Base-by-base conservation (phyloP, 2,329 filamentous ascomycete genomes). In the Paraphaeosphaeria minitans region DNA sequence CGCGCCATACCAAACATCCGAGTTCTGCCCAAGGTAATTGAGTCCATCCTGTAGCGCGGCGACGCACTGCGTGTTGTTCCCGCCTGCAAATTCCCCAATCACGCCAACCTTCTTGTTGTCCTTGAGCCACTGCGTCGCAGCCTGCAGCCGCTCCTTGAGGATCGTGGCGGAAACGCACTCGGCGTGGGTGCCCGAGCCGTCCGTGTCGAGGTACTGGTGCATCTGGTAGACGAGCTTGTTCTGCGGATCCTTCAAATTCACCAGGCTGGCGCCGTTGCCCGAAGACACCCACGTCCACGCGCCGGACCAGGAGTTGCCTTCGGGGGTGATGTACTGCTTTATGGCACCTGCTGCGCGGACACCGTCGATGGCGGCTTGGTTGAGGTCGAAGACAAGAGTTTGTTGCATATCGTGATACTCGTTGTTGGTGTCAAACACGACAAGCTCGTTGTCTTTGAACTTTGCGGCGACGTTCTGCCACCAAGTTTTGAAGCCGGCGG, bases 181-280 rank as follows among this genome's bases (percentile, higher is more conserved):
- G 2, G 73, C 75, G 2, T 75, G 76, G 0, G 83, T 85, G 9
- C 84, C 84, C 1, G 80, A 83, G 54, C 82, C 81, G 59, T 86
- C 84, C 0, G 73, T 76, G 73, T 87, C 84, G 39, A 87, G 84
- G 66, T 87, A 87, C 74, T 87, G 84, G 69, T 87, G 84, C 84
- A 87, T 86, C 67, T 87, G 83, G 73, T 84, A 86, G 68, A 87
- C 73, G 57, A 86, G 78, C 66, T 83, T 84, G 73, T 85, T 75
- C 47, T 76, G 59, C 0, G 83, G 78, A 61, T 87, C 84, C 9
- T 80, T 83, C 43, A 87, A 77, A 21, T 63, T 73, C 56, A 80
- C 77, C 58, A 84, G 77, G 46, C 76, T 75, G 4, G 78, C 77
- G 37, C 58, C 76, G 66, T 83, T 83, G 43, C 80, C 81, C 14